Evolutionary conservation across 805 yeast genomes (phyloP).

Genomic region (Hagleromyces aurorensis): DNA sequence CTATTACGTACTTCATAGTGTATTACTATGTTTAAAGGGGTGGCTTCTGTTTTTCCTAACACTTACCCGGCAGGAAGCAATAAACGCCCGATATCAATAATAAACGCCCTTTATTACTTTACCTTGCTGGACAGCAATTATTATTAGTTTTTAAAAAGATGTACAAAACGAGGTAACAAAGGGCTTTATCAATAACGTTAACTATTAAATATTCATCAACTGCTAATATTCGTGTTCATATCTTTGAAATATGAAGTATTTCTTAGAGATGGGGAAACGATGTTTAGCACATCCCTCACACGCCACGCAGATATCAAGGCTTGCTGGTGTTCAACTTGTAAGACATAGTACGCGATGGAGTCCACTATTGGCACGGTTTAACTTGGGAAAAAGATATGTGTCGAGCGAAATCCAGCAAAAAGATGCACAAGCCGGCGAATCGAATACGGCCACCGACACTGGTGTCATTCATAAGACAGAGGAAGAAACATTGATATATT

Average conservation of each 20-base stretch:
- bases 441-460: conserved; percentile 44
- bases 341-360: conserved; percentile 1
- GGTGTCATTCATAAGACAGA: conserved; percentile 47
- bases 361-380: not conserved
- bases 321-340: not conserved
- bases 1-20: no score
- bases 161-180: no score
- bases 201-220: no score
- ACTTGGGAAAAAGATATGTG: conserved; percentile 25
- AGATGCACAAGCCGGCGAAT: conserved; percentile 48
- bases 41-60: no score
- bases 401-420: conserved; percentile 36
- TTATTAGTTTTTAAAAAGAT: no score
- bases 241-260: conserved; percentile 1
- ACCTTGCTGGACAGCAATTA: no score
- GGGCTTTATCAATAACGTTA: no score
- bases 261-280: not conserved
- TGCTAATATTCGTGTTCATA: no score
- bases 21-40: no score
- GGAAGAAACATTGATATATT: conserved; percentile 46
- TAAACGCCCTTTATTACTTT: no score
- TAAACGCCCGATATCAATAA: no score
- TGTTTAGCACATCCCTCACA: conserved; percentile 1
- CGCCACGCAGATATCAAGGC: not conserved
- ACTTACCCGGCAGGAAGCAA: no score